These are phyloP conservation scores for Physcomitrellopsis africana DNA, from an alignment of 225 moss, liverwort and hornwort species.

Conservation along the genomic window DNA sequence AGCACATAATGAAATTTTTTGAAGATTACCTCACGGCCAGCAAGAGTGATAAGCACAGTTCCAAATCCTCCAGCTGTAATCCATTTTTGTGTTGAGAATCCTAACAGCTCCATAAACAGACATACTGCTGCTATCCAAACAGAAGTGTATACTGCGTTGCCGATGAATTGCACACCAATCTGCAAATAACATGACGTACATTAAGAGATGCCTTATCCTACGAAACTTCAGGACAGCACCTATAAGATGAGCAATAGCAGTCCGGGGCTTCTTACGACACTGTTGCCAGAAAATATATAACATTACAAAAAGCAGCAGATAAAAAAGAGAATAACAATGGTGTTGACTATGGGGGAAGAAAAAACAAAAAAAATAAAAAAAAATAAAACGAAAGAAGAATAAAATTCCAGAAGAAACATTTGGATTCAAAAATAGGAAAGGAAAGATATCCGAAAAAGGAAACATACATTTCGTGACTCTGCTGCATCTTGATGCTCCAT, in stretches of 20 bases:
- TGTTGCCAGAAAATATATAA: no score
- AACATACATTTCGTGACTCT: conserved; percentile 55
- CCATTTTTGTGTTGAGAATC: conserved; percentile 74
- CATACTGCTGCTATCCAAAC: conserved; percentile 81
- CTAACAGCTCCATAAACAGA: conserved; percentile 72
- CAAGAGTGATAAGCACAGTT: conserved; percentile 71
- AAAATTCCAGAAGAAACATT: no score
- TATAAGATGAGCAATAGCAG: not conserved
- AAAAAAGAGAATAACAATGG: not conserved
- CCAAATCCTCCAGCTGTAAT: conserved; percentile 81
- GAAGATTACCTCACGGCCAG: conserved; percentile 66
- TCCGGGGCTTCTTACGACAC: not conserved
- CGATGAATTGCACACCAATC: conserved; percentile 71
- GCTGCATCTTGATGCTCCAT: conserved; percentile 51
- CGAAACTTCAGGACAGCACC: not conserved
- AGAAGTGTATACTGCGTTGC: conserved; percentile 68
- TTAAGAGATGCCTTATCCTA: not conserved
- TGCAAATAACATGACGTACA: conserved; percentile 22
- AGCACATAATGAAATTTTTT: not conserved
- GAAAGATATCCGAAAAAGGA: not conserved
- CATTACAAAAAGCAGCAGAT: no score
- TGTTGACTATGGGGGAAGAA: no score
- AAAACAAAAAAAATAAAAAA: no score
- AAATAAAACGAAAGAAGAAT: no score
- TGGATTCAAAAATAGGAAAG: no score